Conservation (phyloP, 176 grass and related monocot genomes). For the Pontederia paniculata region DNA sequence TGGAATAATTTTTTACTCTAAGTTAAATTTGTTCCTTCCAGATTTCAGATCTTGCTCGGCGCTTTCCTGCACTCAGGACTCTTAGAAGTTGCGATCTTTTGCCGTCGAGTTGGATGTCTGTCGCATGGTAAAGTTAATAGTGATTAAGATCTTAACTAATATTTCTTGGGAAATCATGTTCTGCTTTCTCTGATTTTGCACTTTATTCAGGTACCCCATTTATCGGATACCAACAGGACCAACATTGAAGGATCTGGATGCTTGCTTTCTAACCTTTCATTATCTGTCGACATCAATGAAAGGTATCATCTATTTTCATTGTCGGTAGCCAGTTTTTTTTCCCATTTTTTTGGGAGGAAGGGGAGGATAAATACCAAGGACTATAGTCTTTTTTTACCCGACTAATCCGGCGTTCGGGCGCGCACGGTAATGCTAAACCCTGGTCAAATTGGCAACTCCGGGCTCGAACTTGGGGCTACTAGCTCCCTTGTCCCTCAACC, state of each 20-base stretch:
- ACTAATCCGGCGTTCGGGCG: too few relatives aligned
- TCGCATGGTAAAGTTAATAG: conserved; percentile 45
- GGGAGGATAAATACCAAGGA: too few relatives aligned
- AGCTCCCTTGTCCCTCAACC: too few relatives aligned
- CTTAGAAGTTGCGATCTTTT: conserved; percentile 55
- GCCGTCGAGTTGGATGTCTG: conserved; percentile 56
- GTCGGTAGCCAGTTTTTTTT: not conserved
- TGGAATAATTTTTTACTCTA: not conserved
- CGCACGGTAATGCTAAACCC: too few relatives aligned
- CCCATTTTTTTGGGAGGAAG: not conserved
- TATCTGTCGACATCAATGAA: conserved; percentile 28
- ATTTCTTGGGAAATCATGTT: not conserved
- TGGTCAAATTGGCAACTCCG: too few relatives aligned
- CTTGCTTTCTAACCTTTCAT: conserved; percentile 74
- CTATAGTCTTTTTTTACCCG: not conserved
- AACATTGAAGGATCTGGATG: conserved; percentile 47
- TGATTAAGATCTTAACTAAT: not conserved
- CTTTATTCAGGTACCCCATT: conserved; percentile 51
- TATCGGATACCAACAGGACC: conserved; percentile 56
- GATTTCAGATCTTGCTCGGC: conserved; percentile 30
- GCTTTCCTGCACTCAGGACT: conserved; percentile 40
- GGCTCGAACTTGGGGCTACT: too few relatives aligned
- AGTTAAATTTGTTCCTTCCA: conserved; percentile 11
- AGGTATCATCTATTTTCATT: conserved; percentile 6
- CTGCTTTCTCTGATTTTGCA: not conserved